Evolutionary conservation across 2,329 filamentous ascomycete species (phyloP).

Genomic region (Xylariaceae sp.): DNA sequence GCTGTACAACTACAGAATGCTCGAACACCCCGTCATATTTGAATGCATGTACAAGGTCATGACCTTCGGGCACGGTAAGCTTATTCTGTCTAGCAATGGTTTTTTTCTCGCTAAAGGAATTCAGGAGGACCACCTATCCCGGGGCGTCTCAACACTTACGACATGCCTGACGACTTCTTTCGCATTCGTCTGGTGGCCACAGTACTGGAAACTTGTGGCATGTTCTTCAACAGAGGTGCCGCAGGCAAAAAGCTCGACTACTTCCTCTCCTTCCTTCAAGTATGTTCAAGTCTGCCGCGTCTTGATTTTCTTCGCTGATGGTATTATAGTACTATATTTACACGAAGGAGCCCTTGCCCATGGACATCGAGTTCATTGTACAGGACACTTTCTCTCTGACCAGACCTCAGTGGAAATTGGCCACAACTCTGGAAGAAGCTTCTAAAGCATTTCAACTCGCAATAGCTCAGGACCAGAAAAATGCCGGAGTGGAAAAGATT

Average conservation of each 20-base stretch:
- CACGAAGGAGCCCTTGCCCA: conserved; percentile 80
- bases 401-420: conserved; percentile 87
- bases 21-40: conserved; percentile 92
- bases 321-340: conserved; percentile 77
- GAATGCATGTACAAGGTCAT: conserved; percentile 92
- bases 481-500: conserved; percentile 60
- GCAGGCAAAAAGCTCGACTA: conserved; percentile 97
- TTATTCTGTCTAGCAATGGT: too few relatives aligned
- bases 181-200: conserved; percentile 85
- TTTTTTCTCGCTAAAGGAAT: too few relatives aligned
- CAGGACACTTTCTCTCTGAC: conserved; percentile 84
- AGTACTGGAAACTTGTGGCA: conserved; percentile 87
- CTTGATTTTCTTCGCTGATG: conserved; percentile 9
- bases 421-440: conserved; percentile 74
- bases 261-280: conserved; percentile 91
- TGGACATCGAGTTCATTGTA: conserved; percentile 96
- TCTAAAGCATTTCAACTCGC: conserved; percentile 76
- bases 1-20: conserved; percentile 94
- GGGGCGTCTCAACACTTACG: conserved; percentile 68
- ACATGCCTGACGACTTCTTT: conserved; percentile 91
- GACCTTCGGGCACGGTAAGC: conserved; percentile 75
- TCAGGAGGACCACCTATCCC: conserved; percentile 71
- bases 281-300: too few relatives aligned
- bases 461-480: conserved; percentile 84
- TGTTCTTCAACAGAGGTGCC: conserved; percentile 89